phyloP scores from a whole-genome alignment of 257 asterid species.

The Nicotiana knightiana region DNA sequence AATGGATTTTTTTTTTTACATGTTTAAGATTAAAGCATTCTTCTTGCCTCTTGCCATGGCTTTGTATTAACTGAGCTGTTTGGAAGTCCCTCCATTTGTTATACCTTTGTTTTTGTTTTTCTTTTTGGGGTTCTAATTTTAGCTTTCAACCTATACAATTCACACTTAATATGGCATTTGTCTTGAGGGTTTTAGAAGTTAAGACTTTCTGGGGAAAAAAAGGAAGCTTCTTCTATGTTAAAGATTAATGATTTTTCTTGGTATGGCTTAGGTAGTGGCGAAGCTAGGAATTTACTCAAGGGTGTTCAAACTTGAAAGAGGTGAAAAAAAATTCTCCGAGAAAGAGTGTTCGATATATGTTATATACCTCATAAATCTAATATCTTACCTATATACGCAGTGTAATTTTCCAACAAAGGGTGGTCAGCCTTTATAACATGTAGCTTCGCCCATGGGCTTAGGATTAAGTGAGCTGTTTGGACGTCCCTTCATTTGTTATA shows the following conservation, averaged over 20 bases:
- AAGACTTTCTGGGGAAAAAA: background rate
- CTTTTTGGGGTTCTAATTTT: background rate
- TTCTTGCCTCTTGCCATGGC: background rate
- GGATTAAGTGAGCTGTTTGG: background rate
- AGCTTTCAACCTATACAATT: background rate
- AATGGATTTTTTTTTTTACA: background rate
- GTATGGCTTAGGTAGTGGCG: background rate
- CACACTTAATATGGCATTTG: background rate
- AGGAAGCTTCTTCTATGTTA: background rate
- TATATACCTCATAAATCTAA: no score
- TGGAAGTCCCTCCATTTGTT: background rate
- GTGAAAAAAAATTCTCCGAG: no score
- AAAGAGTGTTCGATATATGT: no score
- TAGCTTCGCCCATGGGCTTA: background rate
- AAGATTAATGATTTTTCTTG: background rate
- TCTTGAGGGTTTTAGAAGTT: background rate
- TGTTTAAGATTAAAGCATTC: background rate
- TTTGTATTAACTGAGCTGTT: background rate
- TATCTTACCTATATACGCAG: no score
- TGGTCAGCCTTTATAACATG: no score
- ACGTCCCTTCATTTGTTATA: conserved; percentile 13
- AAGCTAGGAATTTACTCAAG: no score
- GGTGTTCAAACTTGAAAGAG: no score
- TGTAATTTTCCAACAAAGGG: no score
- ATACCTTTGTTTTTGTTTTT: background rate